A percentile compares a stretch with the other conserved stretches of the same genome.
Evolutionary conservation across 179 eudicot genomes (phyloP).

Genomic region (Vitellaria paradoxa): DNA sequence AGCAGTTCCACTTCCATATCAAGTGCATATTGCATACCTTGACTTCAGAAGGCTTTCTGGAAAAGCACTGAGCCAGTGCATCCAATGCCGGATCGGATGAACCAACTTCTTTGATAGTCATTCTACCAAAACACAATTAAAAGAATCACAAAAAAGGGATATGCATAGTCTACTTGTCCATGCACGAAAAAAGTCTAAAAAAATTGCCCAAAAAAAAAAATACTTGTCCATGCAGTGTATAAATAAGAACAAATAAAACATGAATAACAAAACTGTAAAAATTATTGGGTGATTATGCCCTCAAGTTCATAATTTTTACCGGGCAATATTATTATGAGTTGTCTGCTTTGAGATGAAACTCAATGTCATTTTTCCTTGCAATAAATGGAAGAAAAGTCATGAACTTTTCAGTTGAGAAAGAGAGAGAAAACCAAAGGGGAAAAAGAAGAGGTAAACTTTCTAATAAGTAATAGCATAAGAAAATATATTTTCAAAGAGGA

Average conservation of each 20-base stretch:
- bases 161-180: neutral
- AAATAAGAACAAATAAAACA: neutral
- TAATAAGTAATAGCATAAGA: neutral
- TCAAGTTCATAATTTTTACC: neutral
- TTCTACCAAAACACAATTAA: slow-evolving; percentile 37
- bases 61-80: slow-evolving; percentile 65
- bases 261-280: neutral
- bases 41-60: slow-evolving; percentile 74
- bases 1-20: neutral
- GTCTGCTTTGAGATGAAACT: neutral
- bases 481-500: neutral
- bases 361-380: neutral
- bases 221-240: neutral
- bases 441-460: neutral
- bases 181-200: too few species aligned
- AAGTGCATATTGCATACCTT: slow-evolving; percentile 50
- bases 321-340: neutral
- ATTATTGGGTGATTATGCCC: neutral
- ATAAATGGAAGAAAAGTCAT: neutral
- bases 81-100: slow-evolving; percentile 70
- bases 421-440: neutral
- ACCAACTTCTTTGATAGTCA: slow-evolving; percentile 69
- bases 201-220: too few species aligned
- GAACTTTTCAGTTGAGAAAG: neutral
- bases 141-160: neutral